Conservation (phyloP, 768 basidiomycete genomes). For the Gautieria morchelliformis region DNA sequence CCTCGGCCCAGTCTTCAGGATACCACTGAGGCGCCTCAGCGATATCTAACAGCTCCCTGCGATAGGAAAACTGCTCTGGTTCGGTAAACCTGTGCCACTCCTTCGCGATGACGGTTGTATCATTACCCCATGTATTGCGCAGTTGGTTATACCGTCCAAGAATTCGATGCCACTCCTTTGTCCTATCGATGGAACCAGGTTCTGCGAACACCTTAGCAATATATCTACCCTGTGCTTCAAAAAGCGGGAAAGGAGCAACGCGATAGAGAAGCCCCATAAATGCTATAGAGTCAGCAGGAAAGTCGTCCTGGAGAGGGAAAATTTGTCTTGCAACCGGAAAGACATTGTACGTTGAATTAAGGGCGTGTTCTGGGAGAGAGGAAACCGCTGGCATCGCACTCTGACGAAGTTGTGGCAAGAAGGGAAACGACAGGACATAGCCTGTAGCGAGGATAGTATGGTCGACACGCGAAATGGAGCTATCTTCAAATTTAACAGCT, state of each 20-base stretch:
- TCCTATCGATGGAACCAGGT: constrained; percentile 38
- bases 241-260: constrained; percentile 65
- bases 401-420: constrained; percentile 35
- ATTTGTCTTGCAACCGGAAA: constrained; percentile 66
- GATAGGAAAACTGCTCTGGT: constrained; percentile 58
- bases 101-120: constrained; percentile 35
- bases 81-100: constrained; percentile 43
- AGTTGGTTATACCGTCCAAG: constrained; percentile 40
- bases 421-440: constrained; percentile 56
- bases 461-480: constrained; percentile 33
- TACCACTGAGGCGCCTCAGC: constrained; percentile 26
- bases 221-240: constrained; percentile 70
- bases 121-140: constrained; percentile 18
- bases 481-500: constrained; percentile 50
- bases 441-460: constrained; percentile 70
- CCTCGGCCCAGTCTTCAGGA: constrained; percentile 48
- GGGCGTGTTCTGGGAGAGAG: constrained; percentile 39
- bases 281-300: constrained; percentile 38
- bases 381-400: constrained; percentile 33
- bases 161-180: constrained; percentile 39
- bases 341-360: constrained; percentile 56
- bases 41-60: constrained; percentile 47
- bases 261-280: constrained; percentile 54
- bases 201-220: constrained; percentile 45
- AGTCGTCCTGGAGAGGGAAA: constrained; percentile 44